Evolutionary conservation across 1,284 basidiomycete genomes (phyloP).

Genomic region (Mycosarcoma mackinlayi): DNA sequence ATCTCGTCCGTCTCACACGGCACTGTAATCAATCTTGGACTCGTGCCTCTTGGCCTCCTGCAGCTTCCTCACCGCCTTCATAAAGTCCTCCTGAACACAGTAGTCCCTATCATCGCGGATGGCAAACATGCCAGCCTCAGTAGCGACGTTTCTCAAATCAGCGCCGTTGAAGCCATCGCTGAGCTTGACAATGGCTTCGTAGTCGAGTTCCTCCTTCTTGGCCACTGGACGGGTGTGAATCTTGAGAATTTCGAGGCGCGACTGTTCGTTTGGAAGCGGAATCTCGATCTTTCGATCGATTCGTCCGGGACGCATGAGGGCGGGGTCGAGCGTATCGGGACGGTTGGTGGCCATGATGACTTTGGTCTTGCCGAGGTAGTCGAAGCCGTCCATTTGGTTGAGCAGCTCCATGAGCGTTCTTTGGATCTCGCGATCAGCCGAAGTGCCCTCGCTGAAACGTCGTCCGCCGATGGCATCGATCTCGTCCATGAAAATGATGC

Average conservation of each 20-base stretch:
- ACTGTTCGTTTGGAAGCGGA: conserved; percentile 96
- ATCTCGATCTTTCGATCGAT: conserved; percentile 98
- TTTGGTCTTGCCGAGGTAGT: conserved; percentile 93
- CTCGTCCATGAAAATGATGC: conserved; percentile 99
- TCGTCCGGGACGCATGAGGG: conserved; percentile 92
- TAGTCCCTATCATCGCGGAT: conserved; percentile 85
- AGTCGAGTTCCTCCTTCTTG: conserved; percentile 79
- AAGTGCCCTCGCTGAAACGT: conserved; percentile 97
- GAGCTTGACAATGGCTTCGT: conserved; percentile 79
- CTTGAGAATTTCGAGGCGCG: conserved; percentile 91
- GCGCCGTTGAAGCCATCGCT: conserved; percentile 67
- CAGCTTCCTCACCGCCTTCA: conserved; percentile 97
- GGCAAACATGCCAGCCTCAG: conserved; percentile 99
- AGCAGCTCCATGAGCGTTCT: conserved; percentile 98
- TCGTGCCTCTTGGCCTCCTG: conserved; percentile 74
- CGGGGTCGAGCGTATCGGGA: conserved; percentile 86
- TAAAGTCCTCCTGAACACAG: conserved; percentile 84
- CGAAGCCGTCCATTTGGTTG: conserved; percentile 99
- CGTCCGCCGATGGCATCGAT: conserved; percentile 75
- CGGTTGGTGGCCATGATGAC: conserved; percentile 82
- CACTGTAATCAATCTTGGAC: conserved; percentile 63
- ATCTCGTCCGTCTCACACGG: conserved; percentile 42
- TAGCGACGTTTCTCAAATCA: conserved; percentile 94
- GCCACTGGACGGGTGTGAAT: conserved; percentile 90
- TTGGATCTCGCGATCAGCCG: conserved; percentile 98